Evolutionary conservation across 306 rosid species (phyloP), one percentile per base, ranked within the genome.

Genomic region (Glycine tomentella): DNA sequence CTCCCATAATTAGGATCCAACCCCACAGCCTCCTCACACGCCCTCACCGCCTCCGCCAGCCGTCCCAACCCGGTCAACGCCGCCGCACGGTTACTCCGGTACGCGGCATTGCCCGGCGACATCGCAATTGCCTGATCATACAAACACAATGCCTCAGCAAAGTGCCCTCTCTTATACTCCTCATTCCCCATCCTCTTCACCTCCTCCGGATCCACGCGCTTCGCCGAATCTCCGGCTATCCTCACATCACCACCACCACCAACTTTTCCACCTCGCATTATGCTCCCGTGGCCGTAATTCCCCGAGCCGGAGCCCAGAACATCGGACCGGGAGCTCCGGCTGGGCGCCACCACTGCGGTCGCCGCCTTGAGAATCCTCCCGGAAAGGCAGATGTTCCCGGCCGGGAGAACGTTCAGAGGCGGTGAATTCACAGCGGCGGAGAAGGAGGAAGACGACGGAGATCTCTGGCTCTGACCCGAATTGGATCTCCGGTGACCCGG

Each of bases 271-370:
- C 94, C 96, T 72, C 97, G 87, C 92, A 93, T 90, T 91, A 93
- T 91, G 85, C 94, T 93, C 14, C 97, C 97, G 56, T 93, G 97
- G 42, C 97, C 97, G 61, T 93, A 93, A 80, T 86, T 83, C 6
- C 90, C 97, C 36, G 72, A 87, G n/a, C 97, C 97, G 40, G 90
- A 82, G 8, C 97, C 97, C 86, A 92, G 69, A 2, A 92, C 90
- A 42, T 91, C 95, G 9, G 78, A 52, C 56, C 92, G 81, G 7
- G 95, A 78, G 82, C 77, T 82, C 75, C 95, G 89, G 66, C 40
- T 83, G 8, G 85, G 74, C 78, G 80, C 82, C 31, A 25, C 31
- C 79, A 74, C 84, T 75, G 83, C 82, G 73, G 84, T 56, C 6
- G 85, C 86, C 6, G 83, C 46, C 84, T 90, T 93, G 13, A 87